Conservation (phyloP, 345 rosid genomes). For the Firmiana major region DNA sequence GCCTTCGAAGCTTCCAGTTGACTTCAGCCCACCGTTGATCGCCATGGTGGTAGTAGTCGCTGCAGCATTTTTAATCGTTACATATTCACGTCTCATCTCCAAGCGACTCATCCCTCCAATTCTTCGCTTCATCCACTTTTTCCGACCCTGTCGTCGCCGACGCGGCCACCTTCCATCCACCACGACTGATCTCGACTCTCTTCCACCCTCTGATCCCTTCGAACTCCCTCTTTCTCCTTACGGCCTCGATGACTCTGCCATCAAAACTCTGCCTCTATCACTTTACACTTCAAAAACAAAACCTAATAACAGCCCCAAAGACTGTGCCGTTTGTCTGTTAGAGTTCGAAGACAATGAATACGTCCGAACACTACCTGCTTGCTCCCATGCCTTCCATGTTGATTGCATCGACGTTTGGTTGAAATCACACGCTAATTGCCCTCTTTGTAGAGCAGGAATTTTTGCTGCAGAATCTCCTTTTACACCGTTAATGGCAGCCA, state of each 20-base stretch:
- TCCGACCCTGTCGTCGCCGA: conserved; percentile 36
- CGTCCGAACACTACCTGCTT: conserved; percentile 75
- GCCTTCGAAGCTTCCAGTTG: conserved; percentile 47
- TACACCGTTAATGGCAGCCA: conserved; percentile 79
- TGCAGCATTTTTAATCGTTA: conserved; percentile 65
- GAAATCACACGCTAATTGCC: conserved; percentile 88
- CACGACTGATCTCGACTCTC: conserved; percentile 48
- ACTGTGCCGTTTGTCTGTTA: conserved; percentile 84
- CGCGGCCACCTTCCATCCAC: conserved; percentile 49
- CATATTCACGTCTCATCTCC: conserved; percentile 80
- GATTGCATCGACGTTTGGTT: conserved; percentile 95
- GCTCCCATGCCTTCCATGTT: conserved; percentile 85
- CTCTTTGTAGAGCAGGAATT: conserved; percentile 80
- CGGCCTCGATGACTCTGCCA: conserved; percentile 85
- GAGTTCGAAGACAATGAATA: conserved; percentile 84
- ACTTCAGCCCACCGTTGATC: conserved; percentile 88
- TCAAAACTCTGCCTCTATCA: conserved; percentile 75
- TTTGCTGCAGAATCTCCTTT: conserved; percentile 63
- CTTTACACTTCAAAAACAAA: conserved; percentile 41
- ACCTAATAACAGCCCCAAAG: conserved; percentile 29
- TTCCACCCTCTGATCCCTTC: conserved; percentile 57
- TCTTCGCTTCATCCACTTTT: conserved; percentile 45
- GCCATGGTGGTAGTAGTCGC: conserved; percentile 88
- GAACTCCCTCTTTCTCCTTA: conserved; percentile 53
- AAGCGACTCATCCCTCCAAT: conserved; percentile 50